Evolutionary conservation across 441 rosid species (phyloP), one percentile per base, ranked within the genome.

Genomic region (Populus hybrid): DNA sequence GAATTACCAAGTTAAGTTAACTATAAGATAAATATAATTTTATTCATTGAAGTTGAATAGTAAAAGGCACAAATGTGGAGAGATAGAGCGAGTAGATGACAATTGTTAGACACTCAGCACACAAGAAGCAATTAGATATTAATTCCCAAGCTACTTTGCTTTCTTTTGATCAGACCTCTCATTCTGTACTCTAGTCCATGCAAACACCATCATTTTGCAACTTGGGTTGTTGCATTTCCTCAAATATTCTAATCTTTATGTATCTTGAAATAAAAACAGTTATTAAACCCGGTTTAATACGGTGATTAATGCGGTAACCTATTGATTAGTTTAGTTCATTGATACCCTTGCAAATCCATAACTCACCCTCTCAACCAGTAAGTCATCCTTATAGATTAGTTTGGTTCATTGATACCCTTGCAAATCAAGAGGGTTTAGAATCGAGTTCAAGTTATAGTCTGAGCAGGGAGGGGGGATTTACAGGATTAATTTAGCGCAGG

Each of bases 111-210:
- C 63, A 57, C 19, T 57, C 63, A 19, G 19, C 8, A 7, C 21
- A 57, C 23, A 57, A 57, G 63, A 38, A 11, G n/a, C 59, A 19
- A 35, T 69, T 2, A 11, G 69, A 24, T 4, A 28, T 67, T 4
- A 61, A 7, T 16, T 61, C 66, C 57, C 36, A 38, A 14, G 12
- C 7, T 38, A 38, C 9, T 18, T 2, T 1, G 26, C 46, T 6
- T 72, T 30, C 12, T 53, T 16, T 50, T 32, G 70, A 74, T 64
- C 34, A 36, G 73, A 78, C 72, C 21, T 12, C 67, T 71, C 34
- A 5, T 57, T 38, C 66, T 69, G 67, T 69, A 12, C 19, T n/a
- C 26, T 30, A 28, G 66, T 71, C 78, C 66, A 38, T 59, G 28
- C 63, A 53, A 19, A 46, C 68, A 30, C 63, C 67, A 23, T 32